Evolutionary conservation across 768 basidiomycete species (phyloP), one percentile per base, ranked within the genome.

Genomic region (Mycena rosella): DNA sequence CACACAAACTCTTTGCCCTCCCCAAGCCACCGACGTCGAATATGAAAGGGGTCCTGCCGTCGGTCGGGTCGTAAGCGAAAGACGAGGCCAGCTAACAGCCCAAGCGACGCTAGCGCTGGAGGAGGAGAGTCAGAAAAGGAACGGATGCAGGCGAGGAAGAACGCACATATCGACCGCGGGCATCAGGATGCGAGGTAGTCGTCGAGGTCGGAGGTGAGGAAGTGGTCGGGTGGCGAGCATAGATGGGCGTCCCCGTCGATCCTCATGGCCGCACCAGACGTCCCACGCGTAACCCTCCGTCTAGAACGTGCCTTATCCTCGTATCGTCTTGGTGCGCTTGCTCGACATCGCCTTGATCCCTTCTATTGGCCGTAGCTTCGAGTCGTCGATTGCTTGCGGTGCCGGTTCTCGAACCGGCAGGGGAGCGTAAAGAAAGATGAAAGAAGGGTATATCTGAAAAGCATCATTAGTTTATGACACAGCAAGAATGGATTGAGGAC

Each of bases 201-300:
- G 30, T 56, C 54, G 26, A 40, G 54, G 44, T 17, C 24, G 32
- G 38, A 56, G 54, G 54, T 56, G 54, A 56, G 11, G 56, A 57
- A 57, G 44, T 30, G 3, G 45, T 59, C 34, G 29, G 58, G 47
- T 60, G 47, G 47, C 58, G 45, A 49, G 22, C 18, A 15, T 6
- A 10, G 32, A 60, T 10, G 47, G 58, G 58, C 58, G 58, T 60
- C 58, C 56, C 58, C 58, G 58, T 60, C 47, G 45, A 48, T 60
- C 45, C 30, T 60, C 42, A 32, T 59, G 45, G 32, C 58, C 40
- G 32, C 32, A 60, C 34, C 58, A 17, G 34, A 48, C 42, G 32
- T 22, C 42, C 29, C 44, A 44, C 29, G 57, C 30, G 34, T 48
- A 3, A 2, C 47, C 30, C 58, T 60, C 40, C 22, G 34, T 48